Percentiles rank a stretch among this genome's conserved stretches.
phyloP scores from a whole-genome alignment of 2,329 filamentous ascomycete genomes.

The Trichoderma sp. region DNA sequence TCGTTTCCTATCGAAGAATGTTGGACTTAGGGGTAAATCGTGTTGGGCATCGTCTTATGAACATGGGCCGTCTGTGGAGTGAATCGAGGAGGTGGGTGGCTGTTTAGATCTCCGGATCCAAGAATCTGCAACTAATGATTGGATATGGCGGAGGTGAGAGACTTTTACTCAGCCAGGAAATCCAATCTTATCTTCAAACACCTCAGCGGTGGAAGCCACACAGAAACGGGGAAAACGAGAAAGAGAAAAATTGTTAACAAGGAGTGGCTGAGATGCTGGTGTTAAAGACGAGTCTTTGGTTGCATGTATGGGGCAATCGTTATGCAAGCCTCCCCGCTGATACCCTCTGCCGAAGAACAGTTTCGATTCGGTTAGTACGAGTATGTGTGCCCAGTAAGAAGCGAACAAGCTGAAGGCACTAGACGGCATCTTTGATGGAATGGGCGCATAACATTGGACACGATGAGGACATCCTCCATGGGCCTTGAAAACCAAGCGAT shows the following conservation, averaged over 20 bases:
- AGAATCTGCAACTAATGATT: not conserved
- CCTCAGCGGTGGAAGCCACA: not conserved
- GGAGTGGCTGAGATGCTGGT: constrained; percentile 5
- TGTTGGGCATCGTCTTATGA: not conserved
- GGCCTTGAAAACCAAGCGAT: not conserved
- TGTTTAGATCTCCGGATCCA: not conserved
- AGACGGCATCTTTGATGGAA: not conserved
- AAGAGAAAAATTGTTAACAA: not conserved
- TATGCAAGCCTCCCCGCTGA: not conserved
- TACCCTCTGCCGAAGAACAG: not conserved
- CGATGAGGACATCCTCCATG: not conserved
- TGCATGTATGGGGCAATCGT: constrained; percentile 7
- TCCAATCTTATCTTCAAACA: not conserved
- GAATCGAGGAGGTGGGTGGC: not conserved
- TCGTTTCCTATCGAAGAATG: not conserved
- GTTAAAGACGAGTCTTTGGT: not conserved
- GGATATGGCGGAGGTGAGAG: not conserved
- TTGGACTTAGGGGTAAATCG: not conserved
- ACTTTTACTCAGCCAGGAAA: not conserved
- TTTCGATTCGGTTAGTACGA: not conserved
- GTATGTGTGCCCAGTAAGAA: not conserved
- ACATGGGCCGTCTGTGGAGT: not conserved
- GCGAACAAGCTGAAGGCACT: constrained; percentile 11
- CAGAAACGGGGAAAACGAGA: not conserved
- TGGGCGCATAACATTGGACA: not conserved